Evolutionary conservation across 2,329 filamentous ascomycete species (phyloP).

Genomic region (Piedraia hortae): DNA sequence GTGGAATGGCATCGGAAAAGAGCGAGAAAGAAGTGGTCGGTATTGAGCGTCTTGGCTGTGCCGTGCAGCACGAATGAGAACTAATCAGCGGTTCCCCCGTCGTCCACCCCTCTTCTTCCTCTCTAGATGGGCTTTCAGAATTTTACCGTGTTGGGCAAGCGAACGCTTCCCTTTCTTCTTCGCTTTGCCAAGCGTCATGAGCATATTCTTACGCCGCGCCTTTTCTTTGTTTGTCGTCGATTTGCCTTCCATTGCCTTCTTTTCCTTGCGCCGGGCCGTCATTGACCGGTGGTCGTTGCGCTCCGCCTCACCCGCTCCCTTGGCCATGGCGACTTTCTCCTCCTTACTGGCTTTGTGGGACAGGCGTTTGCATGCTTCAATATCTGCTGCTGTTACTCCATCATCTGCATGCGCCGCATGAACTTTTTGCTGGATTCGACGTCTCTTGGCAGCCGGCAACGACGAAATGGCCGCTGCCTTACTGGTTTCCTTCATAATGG

Average conservation of each 20-base stretch:
- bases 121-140: slow-evolving; percentile 55
- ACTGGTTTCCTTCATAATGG: slow-evolving; percentile 74
- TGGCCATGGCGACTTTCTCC: slow-evolving; percentile 59
- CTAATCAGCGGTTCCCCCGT: slow-evolving; percentile 56
- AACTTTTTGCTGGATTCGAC: slow-evolving; percentile 10
- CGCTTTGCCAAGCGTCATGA: slow-evolving; percentile 94
- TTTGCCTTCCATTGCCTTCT: slow-evolving; percentile 75
- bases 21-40: too few relatives aligned
- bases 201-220: slow-evolving; percentile 86
- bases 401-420: slow-evolving; percentile 38
- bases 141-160: slow-evolving; percentile 58
- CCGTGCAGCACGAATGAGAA: too few relatives aligned
- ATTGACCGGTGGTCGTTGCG: slow-evolving; percentile 51
- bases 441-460: slow-evolving; percentile 19
- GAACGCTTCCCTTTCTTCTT: slow-evolving; percentile 88
- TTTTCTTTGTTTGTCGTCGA: slow-evolving; percentile 96
- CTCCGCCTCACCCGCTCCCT: slow-evolving; percentile 21
- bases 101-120: slow-evolving; percentile 62
- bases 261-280: slow-evolving; percentile 56
- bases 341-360: slow-evolving; percentile 65
- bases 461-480: slow-evolving; percentile 39
- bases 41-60: too few relatives aligned
- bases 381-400: slow-evolving; percentile 74
- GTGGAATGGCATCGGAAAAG: too few relatives aligned
- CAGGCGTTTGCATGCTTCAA: slow-evolving; percentile 59